These are phyloP conservation scores for Oryza nivara DNA, from an alignment of 176 grass and related monocot species.

Conservation along the genomic window DNA sequence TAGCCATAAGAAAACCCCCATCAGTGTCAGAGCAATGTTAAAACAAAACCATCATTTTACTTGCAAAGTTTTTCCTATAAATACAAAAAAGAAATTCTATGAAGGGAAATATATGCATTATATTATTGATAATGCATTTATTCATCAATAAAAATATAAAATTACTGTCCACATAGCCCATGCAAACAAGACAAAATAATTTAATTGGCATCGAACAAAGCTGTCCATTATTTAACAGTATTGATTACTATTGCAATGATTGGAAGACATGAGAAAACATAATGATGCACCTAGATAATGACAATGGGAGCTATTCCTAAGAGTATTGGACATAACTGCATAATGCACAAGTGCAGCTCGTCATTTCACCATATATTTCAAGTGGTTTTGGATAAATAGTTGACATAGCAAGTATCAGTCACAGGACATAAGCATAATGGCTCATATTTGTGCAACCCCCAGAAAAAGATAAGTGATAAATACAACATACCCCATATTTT, in stretches of 20 bases:
- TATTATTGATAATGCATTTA: not conserved
- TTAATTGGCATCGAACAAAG: not conserved
- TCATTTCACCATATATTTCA: conserved; percentile 21
- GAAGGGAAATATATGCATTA: not conserved
- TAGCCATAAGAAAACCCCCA: conserved; percentile 32
- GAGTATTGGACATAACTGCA: not conserved
- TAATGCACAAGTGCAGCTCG: not conserved
- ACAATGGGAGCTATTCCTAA: not conserved
- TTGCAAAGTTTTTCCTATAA: not conserved
- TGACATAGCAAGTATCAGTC: not conserved
- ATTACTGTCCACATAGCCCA: not conserved
- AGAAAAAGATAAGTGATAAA: conserved; percentile 31
- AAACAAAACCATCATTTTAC: conserved; percentile 1
- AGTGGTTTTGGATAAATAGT: not conserved
- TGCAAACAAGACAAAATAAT: not conserved
- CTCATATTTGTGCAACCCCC: conserved; percentile 27
- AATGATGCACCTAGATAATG: not conserved
- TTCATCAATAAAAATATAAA: not conserved
- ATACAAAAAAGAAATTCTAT: not conserved
- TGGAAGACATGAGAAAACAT: not conserved
- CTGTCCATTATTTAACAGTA: not conserved
- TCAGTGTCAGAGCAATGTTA: conserved; percentile 5
- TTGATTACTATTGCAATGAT: not conserved
- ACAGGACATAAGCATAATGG: not conserved
- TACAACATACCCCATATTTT: conserved; percentile 72